phyloP scores from a whole-genome alignment of 495 filamentous ascomycete species.

The Talaromyces borbonicus region DNA sequence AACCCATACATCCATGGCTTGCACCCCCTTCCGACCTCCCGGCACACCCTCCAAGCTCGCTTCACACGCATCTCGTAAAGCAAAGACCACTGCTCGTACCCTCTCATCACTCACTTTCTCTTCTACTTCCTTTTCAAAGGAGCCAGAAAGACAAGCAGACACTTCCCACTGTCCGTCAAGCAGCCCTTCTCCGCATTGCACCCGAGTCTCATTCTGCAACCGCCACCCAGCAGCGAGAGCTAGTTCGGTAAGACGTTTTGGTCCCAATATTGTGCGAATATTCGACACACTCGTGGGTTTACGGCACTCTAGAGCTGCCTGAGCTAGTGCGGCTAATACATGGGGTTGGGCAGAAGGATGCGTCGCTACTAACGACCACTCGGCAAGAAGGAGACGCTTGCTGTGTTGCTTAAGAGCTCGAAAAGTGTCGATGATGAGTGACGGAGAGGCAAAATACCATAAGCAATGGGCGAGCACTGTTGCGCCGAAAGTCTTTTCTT shows the following conservation, averaged over 20 bases:
- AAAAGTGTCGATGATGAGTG: conserved; percentile 21
- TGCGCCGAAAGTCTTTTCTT: conserved; percentile 25
- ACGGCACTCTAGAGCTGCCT: conserved; percentile 17
- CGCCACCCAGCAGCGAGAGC: conserved; percentile 18
- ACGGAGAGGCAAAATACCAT: conserved; percentile 36
- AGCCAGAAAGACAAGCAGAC: conserved; percentile 17
- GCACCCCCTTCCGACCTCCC: conserved; percentile 24
- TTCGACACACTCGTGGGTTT: conserved; percentile 24
- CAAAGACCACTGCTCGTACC: conserved; percentile 22
- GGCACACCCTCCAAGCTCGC: conserved; percentile 18
- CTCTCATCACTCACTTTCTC: conserved; percentile 21
- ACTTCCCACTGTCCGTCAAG: conserved; percentile 41
- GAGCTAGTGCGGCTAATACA: conserved; percentile 16
- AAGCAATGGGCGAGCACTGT: conserved; percentile 39
- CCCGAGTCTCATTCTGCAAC: conserved; percentile 19
- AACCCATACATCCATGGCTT: conserved; percentile 41
- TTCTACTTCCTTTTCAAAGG: conserved; percentile 17
- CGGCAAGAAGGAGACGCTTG: conserved; percentile 26
- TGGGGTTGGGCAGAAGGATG: conserved; percentile 16
- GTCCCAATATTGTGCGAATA: conserved; percentile 33
- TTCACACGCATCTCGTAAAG: conserved; percentile 24
- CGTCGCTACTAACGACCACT: conserved; percentile 25
- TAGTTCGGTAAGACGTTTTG: conserved; percentile 20
- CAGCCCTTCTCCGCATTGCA: conserved; percentile 22
- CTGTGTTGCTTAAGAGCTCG: conserved; percentile 20